Percentiles rank a stretch among this genome's conserved stretches.
Evolutionary conservation across 1,284 basidiomycete species (phyloP).

Genomic region (Ceratobasidium sp.): DNA sequence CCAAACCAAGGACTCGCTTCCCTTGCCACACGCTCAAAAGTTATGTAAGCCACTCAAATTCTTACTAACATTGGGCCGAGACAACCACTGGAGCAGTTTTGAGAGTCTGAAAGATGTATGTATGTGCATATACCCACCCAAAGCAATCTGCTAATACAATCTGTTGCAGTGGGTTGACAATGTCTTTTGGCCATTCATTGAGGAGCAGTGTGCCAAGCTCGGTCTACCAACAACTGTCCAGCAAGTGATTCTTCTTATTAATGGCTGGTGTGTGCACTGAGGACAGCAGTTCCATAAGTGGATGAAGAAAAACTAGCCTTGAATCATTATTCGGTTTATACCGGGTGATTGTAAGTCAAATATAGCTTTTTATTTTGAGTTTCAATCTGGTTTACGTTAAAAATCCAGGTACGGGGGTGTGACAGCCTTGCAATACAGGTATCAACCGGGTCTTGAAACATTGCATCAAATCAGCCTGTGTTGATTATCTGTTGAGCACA

Average conservation of each 20-base stretch:
- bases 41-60: neutral
- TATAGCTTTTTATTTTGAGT: no score
- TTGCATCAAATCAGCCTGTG: slow-evolving; percentile 48
- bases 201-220: neutral
- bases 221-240: slow-evolving; percentile 11
- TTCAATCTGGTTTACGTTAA: no score
- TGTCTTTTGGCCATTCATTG: slow-evolving; percentile 36
- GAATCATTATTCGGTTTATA: slow-evolving; percentile 54
- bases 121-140: neutral
- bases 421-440: slow-evolving; percentile 56
- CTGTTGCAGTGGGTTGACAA: slow-evolving; percentile 33
- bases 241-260: slow-evolving; percentile 52
- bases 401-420: slow-evolving; percentile 52
- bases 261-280: slow-evolving; percentile 54
- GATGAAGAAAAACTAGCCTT: slow-evolving; percentile 52
- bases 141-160: neutral
- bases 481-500: slow-evolving; percentile 1
- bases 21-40: neutral
- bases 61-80: slow-evolving; percentile 1
- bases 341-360: slow-evolving; percentile 52
- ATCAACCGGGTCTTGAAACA: slow-evolving; percentile 55
- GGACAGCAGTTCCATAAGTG: slow-evolving; percentile 53
- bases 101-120: slow-evolving; percentile 18
- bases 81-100: slow-evolving; percentile 32
- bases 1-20: slow-evolving; percentile 1